These are phyloP conservation scores for Penicillium sp. DNA, from an alignment of 2,329 filamentous ascomycete genomes.

Conservation along the genomic window DNA sequence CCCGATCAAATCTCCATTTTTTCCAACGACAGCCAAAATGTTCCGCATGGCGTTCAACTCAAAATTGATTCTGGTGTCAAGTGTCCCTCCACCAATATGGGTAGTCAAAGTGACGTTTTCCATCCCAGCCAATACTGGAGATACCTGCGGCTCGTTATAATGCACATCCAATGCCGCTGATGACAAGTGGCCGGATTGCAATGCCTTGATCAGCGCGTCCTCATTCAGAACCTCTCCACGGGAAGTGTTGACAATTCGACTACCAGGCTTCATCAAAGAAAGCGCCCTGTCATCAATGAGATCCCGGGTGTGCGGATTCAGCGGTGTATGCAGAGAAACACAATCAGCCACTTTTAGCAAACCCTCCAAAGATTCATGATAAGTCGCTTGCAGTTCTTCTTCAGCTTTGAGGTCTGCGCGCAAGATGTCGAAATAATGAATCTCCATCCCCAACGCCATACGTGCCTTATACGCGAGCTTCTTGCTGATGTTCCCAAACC, in stretches of 20 bases:
- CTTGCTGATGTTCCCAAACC: slow-evolving; percentile 53
- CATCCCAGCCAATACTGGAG: slow-evolving; percentile 42
- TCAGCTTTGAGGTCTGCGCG: slow-evolving; percentile 41
- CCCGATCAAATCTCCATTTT: slow-evolving; percentile 11
- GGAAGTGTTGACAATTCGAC: slow-evolving; percentile 56
- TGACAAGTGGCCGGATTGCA: slow-evolving; percentile 49
- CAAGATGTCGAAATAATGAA: slow-evolving; percentile 56
- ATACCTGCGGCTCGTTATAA: slow-evolving; percentile 55
- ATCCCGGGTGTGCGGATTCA: slow-evolving; percentile 40
- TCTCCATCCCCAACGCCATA: slow-evolving; percentile 55
- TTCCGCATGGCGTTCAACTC: slow-evolving; percentile 50
- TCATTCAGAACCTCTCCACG: slow-evolving; percentile 57
- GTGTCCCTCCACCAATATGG: slow-evolving; percentile 50
- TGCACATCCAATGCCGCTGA: slow-evolving; percentile 58
- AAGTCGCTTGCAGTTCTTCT: slow-evolving; percentile 39
- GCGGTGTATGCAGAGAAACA: slow-evolving; percentile 42
- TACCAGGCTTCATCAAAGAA: slow-evolving; percentile 50
- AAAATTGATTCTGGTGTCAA: slow-evolving; percentile 52
- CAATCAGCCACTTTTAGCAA: slow-evolving; percentile 46
- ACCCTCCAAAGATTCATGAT: slow-evolving; percentile 43
- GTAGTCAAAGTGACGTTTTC: slow-evolving; percentile 49
- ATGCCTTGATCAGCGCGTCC: slow-evolving; percentile 49
- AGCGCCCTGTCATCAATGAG: slow-evolving; percentile 46
- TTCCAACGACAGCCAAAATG: slow-evolving; percentile 26
- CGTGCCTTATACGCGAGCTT: slow-evolving; percentile 51